Percentiles rank a stretch among this genome's conserved stretches.
Conservation (phyloP, 441 rosid species). For the Mallotus repandus region DNA sequence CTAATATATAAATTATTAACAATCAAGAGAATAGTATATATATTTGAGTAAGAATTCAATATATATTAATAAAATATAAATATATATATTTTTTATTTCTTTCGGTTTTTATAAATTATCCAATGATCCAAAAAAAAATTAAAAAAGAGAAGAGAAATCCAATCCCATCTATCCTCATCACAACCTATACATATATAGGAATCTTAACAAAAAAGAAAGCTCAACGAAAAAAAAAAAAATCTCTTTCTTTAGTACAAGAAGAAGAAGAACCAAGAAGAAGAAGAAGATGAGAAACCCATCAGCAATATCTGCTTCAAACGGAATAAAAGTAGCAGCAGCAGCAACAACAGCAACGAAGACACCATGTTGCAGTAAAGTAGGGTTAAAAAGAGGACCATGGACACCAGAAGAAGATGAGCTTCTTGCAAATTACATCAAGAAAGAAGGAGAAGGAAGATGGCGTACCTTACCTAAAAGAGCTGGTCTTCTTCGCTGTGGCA, state of each 20-base stretch:
- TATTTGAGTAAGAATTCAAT: too few relatives aligned
- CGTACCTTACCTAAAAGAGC: constrained; percentile 70
- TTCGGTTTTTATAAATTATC: too few relatives aligned
- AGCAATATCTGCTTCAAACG: not conserved
- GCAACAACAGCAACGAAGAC: constrained; percentile 19
- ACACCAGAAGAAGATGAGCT: constrained; percentile 69
- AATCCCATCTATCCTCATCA: not conserved
- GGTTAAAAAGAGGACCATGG: constrained; percentile 80
- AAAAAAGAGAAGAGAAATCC: not conserved
- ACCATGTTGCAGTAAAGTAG: constrained; percentile 47
- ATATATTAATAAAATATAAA: too few relatives aligned
- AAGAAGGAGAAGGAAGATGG: constrained; percentile 78
- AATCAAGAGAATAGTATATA: too few relatives aligned
- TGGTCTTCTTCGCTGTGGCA: constrained; percentile 71
- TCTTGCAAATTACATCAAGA: constrained; percentile 48
- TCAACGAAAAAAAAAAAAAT: not conserved
- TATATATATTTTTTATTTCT: too few relatives aligned
- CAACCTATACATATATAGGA: not conserved
- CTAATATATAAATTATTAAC: too few relatives aligned
- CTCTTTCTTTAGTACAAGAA: not conserved
- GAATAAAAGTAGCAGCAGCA: not conserved
- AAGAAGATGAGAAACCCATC: constrained; percentile 37
- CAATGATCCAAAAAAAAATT: not conserved
- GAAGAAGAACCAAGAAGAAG: not conserved
- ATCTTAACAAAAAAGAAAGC: too few relatives aligned